phyloP scores from a whole-genome alignment of 306 rosid genomes.

The Fagus crenata region DNA sequence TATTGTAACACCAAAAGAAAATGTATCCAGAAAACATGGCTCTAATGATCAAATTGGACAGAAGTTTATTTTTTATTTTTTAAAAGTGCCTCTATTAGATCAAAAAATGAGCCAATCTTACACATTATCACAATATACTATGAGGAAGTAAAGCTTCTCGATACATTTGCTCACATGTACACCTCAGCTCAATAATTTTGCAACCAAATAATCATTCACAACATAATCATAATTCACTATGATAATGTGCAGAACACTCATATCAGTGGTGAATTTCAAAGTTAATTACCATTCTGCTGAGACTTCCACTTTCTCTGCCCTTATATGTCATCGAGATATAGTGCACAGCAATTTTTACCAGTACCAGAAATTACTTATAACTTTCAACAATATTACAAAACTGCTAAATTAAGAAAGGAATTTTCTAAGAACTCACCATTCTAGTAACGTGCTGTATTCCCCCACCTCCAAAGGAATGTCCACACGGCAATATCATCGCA shows the following conservation, averaged over 20 bases:
- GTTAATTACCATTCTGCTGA: constrained; percentile 23
- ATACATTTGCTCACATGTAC: constrained; percentile 2
- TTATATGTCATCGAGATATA: background rate
- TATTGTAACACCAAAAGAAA: constrained; percentile 2
- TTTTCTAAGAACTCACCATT: constrained; percentile 74
- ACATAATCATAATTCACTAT: constrained; percentile 6
- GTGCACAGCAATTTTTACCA: constrained; percentile 34
- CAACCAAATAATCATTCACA: constrained; percentile 17
- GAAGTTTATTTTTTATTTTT: background rate
- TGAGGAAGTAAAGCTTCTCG: background rate
- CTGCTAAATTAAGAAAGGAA: constrained; percentile 31
- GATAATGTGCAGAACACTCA: background rate
- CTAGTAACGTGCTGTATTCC: constrained; percentile 85
- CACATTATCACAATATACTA: background rate
- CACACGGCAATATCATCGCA: constrained; percentile 97
- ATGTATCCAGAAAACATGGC: background rate
- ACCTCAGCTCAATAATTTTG: constrained; percentile 4
- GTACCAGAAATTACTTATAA: constrained; percentile 31
- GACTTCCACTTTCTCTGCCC: background rate
- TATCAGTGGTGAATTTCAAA: background rate
- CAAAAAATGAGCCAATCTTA: background rate
- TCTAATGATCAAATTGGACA: background rate
- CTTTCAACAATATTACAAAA: constrained; percentile 42
- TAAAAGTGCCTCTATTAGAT: background rate
- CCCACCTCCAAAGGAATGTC: constrained; percentile 93